Percentiles rank a stretch among this genome's conserved stretches.
phyloP scores from a whole-genome alignment of 371 early-diverging fungal genomes.

The Circinella umbellata region DNA sequence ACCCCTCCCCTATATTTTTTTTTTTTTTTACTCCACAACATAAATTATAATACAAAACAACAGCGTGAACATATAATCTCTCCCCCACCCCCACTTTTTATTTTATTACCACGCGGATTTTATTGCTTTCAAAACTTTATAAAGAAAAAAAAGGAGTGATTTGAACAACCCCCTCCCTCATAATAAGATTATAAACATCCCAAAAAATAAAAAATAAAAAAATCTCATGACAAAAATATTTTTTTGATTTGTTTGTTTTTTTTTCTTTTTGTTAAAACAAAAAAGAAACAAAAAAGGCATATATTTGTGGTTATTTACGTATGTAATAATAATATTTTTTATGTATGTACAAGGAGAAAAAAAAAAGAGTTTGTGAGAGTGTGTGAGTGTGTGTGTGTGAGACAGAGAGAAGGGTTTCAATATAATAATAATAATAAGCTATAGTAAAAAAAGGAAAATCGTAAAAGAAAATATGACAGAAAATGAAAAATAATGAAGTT shows the following conservation, averaged over 20 bases:
- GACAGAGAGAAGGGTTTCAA: background rate
- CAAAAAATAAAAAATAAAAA: background rate
- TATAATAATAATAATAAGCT: background rate
- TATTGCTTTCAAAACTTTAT: no score
- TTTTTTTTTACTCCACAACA: background rate
- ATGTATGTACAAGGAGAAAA: background rate
- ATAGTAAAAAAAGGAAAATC: no score
- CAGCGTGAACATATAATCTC: no score
- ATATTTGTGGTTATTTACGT: constrained; percentile 1
- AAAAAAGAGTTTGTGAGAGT: background rate
- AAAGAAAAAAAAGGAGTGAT: no score
- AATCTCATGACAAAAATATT: background rate
- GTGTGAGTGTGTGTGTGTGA: background rate
- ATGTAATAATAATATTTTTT: background rate
- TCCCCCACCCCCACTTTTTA: no score
- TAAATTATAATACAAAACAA: no score
- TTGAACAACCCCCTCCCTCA: no score
- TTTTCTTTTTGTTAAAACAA: no score
- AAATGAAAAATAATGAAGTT: background rate
- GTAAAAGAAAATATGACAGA: background rate
- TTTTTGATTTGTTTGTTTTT: background rate
- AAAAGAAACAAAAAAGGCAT: background rate
- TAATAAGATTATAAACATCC: no score
- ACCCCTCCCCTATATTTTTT: background rate
- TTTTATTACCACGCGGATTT: no score